Percentiles rank a stretch among this genome's conserved stretches.
phyloP scores from a whole-genome alignment of 305 asterid genomes.

The Withania somnifera region DNA sequence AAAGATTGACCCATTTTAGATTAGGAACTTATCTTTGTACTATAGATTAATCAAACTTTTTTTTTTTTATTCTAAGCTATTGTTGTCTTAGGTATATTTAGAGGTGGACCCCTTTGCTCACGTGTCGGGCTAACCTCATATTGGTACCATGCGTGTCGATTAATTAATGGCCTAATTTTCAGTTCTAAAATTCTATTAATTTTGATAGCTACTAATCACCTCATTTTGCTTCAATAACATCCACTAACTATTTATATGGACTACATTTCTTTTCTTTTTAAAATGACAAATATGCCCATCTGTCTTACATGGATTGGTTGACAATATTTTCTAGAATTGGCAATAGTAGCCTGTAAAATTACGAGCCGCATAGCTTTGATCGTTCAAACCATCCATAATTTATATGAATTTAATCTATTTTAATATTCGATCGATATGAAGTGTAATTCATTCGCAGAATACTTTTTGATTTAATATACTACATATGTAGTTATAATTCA shows the following conservation, averaged over 20 bases:
- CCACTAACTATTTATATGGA: neutral
- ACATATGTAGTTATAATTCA: no score
- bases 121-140: constrained; percentile 24
- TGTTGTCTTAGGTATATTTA: constrained; percentile 10
- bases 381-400: no score
- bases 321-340: neutral
- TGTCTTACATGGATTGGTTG: constrained; percentile 1
- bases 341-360: no score
- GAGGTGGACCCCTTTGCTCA: constrained; percentile 39
- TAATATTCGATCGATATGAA: no score
- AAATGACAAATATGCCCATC: constrained; percentile 8
- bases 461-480: no score
- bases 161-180: constrained; percentile 38
- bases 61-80: neutral
- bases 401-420: no score
- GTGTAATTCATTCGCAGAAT: no score
- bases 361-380: no score
- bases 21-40: constrained; percentile 25
- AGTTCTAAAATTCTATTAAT: constrained; percentile 21
- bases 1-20: neutral
- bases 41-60: constrained; percentile 25
- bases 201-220: constrained; percentile 4
- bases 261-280: neutral
- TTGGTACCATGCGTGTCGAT: constrained; percentile 36
- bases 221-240: neutral